phyloP scores from a whole-genome alignment of 225 moss, liverwort and hornwort genomes.

The Physcomitrium patens region DNA sequence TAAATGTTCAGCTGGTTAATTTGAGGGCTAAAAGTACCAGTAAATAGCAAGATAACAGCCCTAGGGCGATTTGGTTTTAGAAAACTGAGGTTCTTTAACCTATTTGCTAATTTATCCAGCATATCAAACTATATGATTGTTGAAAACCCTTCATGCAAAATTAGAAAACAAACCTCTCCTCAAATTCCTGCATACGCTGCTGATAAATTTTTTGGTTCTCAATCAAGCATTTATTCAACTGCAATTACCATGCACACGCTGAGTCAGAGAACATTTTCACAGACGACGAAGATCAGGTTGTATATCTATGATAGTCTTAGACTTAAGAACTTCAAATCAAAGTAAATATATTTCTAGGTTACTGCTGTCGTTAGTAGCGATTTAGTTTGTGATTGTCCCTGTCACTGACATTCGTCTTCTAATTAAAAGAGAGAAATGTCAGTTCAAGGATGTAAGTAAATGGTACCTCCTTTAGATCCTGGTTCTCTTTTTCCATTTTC shows the following conservation, averaged over 20 bases:
- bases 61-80: not conserved
- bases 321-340: not conserved
- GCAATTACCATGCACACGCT: conserved; percentile 23
- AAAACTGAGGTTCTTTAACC: not conserved
- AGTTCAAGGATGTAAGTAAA: not conserved
- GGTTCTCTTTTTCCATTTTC: conserved; percentile 72
- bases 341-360: not conserved
- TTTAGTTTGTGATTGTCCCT: not conserved
- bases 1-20: conserved; percentile 23
- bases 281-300: not conserved
- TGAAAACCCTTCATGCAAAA: not conserved
- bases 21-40: conserved; percentile 12
- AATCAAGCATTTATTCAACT: conserved; percentile 83
- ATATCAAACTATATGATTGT: not conserved
- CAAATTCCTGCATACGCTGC: conserved; percentile 74
- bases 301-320: not conserved
- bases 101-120: not conserved
- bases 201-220: conserved; percentile 87
- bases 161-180: conserved; percentile 63
- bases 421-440: conserved; percentile 5
- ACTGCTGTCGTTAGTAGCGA: not conserved
- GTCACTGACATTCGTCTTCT: not conserved
- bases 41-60: not conserved
- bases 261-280: conserved; percentile 15
- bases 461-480: conserved; percentile 78